These are phyloP conservation scores for Nemania sp. DNA, from an alignment of 2,329 filamentous ascomycete genomes.

Conservation along the genomic window DNA sequence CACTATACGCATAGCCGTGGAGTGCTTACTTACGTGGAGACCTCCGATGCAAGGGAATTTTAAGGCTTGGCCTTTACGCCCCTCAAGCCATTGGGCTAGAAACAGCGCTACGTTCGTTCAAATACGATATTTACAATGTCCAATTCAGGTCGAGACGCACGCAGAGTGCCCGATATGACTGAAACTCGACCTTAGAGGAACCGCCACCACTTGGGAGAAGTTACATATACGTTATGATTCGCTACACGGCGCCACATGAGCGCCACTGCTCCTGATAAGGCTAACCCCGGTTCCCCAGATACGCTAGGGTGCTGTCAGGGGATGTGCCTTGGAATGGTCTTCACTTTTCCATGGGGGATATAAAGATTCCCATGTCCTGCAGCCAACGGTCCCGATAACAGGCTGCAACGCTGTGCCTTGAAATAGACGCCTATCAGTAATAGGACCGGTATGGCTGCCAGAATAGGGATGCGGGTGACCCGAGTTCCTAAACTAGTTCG, in stretches of 20 bases:
- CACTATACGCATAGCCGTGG: not conserved
- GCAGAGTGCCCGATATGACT: not conserved
- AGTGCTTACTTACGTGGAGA: conserved; percentile 3
- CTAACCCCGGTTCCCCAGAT: conserved; percentile 10
- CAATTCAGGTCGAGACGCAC: not conserved
- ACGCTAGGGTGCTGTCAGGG: conserved; percentile 14
- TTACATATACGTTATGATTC: not conserved
- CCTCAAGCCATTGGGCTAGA: conserved; percentile 11
- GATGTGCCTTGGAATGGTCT: conserved; percentile 32
- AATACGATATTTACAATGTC: not conserved
- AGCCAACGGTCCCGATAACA: not conserved
- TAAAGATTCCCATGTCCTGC: conserved; percentile 34
- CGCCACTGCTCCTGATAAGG: not conserved
- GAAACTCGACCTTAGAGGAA: not conserved
- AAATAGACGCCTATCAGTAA: not conserved
- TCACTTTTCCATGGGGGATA: conserved; percentile 29
- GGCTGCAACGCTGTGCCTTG: not conserved
- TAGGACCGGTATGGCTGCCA: not conserved
- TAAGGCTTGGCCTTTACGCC: not conserved
- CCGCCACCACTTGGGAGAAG: not conserved
- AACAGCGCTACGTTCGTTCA: not conserved
- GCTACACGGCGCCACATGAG: conserved; percentile 1
- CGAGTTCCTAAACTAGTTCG: not conserved
- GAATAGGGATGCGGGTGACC: not conserved
- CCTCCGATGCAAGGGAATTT: conserved; percentile 14